Base-by-base conservation (phyloP, 345 rosid species). In the Hibiscus mutabilis region DNA sequence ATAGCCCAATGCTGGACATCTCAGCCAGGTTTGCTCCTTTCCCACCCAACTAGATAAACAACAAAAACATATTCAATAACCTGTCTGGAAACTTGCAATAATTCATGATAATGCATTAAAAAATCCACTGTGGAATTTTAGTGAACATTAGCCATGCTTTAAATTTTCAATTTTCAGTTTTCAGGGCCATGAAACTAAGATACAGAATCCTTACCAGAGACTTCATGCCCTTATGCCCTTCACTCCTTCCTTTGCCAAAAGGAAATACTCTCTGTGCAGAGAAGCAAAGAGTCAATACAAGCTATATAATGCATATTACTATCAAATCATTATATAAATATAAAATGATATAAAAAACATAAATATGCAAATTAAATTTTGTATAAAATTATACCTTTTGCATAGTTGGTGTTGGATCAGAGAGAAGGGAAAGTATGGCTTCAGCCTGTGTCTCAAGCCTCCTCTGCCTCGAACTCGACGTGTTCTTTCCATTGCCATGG, bases 161-260 rank as follows among this genome's bases (percentile, higher is more conserved):
- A 61, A 62, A 3, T 18, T 62, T 33, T 61, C 65, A 6, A 21
- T 24, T 19, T 47, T 18, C 58, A 53, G 58, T 53, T n/a, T n/a
- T n/a, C n/a, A n/a, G n/a, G n/a, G n/a, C n/a, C 58, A 31, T 2
- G 40, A 40, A 55, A 58, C 37, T 59, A 21, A 33, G 19, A 29
- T 16, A 5, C 60, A 51, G 16, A 37, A 13, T 72, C 76, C 88
- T 82, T 79, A 94, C 98, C 97, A 94, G 77, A 59, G 89, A 84
- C 82, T 94, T 94, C 98, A 94, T 94, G 87, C 85, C 85, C 84
- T 89, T 94, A 85, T 94, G 86, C 80, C 98, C 98, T 79, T 94
- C 98, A 59, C 93, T 89, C 82, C 79, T 80, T 74, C 97, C 95
- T 80, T 88, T 89, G 15, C 97, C 97, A 73, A 94, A 91, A 57